Conservation (phyloP, 495 filamentous ascomycete genomes). For the Neurospora sp. region DNA sequence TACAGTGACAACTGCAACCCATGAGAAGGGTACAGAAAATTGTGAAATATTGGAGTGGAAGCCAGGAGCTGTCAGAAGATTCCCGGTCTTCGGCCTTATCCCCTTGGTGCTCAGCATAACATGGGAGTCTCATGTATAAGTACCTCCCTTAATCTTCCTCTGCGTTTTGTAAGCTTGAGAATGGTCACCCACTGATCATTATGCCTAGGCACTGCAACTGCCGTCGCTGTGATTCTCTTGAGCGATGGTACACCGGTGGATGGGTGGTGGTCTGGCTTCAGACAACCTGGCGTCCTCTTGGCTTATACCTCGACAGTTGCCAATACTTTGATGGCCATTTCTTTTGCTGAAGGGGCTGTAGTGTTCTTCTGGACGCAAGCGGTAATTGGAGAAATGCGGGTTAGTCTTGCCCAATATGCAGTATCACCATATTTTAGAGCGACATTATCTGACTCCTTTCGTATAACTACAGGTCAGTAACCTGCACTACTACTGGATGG, state of each 20-base stretch:
- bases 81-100: background rate
- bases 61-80: background rate
- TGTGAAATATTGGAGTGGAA: background rate
- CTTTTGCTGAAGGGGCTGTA: background rate
- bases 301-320: background rate
- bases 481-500: no score
- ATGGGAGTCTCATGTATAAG: background rate
- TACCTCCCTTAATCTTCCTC: no score
- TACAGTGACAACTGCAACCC: accelerated
- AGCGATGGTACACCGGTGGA: background rate
- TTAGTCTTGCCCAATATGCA: no score
- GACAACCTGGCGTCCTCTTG: background rate
- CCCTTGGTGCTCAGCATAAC: background rate
- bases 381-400: background rate
- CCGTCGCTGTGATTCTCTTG: background rate
- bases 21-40: background rate
- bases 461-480: background rate
- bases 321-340: background rate
- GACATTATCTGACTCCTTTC: background rate
- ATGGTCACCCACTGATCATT: no score
- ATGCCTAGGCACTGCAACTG: background rate
- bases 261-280: background rate
- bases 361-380: background rate
- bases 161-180: no score
- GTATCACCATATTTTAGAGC: no score